Evolutionary conservation across 1,139 yeast species (phyloP).

Genomic region (Geotrichum bryndzae): DNA sequence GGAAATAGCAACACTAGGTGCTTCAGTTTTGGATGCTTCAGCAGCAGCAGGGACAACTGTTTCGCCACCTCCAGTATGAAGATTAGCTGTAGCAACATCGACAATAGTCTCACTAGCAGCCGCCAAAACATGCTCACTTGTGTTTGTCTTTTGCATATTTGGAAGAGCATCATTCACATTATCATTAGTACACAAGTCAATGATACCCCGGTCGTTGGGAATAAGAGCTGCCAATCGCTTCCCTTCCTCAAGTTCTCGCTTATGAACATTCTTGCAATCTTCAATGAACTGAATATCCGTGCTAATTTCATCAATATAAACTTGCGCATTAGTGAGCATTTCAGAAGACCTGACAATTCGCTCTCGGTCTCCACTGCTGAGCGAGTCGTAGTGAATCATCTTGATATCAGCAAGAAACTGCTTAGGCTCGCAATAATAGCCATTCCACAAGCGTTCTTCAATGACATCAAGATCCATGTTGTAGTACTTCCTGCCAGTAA

Average conservation of each 20-base stretch:
- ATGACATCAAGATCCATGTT: constrained; percentile 92
- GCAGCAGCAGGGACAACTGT: neutral
- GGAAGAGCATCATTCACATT: neutral
- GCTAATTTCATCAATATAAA: constrained; percentile 84
- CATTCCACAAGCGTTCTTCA: constrained; percentile 96
- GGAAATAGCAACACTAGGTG: neutral
- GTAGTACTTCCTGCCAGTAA: constrained; percentile 64
- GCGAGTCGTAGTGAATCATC: constrained; percentile 75
- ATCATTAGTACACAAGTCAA: neutral
- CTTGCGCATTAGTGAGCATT: constrained; percentile 94
- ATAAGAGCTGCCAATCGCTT: neutral
- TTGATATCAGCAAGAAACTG: constrained; percentile 82
- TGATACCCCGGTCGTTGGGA: neutral
- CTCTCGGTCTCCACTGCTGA: constrained; percentile 74
- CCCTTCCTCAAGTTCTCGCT: constrained; percentile 46
- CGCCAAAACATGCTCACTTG: constrained; percentile 1
- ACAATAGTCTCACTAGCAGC: constrained; percentile 3
- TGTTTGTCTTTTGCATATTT: neutral
- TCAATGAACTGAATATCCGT: constrained; percentile 57
- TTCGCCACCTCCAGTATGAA: neutral
- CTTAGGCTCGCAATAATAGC: constrained; percentile 86
- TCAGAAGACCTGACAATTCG: constrained; percentile 84
- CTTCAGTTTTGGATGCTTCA: neutral
- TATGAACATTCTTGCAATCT: constrained; percentile 70
- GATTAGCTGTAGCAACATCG: neutral